A percentile compares a stretch with the other conserved stretches of the same genome.
Conservation (phyloP, 208 protist genomes). For the Trypanosoma rangeli region DNA sequence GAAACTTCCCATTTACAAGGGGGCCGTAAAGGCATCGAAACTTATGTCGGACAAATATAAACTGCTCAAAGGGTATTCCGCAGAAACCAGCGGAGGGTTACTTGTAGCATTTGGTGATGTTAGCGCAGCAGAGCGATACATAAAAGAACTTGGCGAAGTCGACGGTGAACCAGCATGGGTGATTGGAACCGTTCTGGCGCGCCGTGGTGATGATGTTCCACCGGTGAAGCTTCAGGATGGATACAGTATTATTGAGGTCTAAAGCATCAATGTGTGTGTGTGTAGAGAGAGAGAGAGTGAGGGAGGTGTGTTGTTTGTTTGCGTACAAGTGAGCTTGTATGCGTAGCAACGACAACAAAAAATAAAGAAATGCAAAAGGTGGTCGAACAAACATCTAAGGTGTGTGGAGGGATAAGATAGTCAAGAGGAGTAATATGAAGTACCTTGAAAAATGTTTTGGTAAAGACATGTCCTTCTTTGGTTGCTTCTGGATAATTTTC, state of each 20-base stretch:
- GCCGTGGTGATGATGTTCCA: slow-evolving; percentile 28
- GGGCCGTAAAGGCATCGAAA: slow-evolving; percentile 72
- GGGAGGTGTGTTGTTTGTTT: not conserved
- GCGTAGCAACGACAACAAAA: too few species aligned
- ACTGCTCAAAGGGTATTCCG: slow-evolving; percentile 87
- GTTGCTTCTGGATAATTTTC: slow-evolving; percentile 14
- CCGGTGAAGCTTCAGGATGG: slow-evolving; percentile 48
- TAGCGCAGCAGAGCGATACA: slow-evolving; percentile 65
- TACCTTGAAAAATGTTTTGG: not conserved
- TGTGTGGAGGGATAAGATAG: not conserved
- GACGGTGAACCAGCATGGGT: slow-evolving; percentile 88
- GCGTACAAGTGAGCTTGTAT: not conserved
- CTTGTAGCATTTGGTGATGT: slow-evolving; percentile 76
- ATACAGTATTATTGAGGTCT: slow-evolving; percentile 74
- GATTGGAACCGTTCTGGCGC: slow-evolving; percentile 68
- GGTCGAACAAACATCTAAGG: too few species aligned
- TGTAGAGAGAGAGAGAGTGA: not conserved
- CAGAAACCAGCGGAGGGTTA: slow-evolving; percentile 96
- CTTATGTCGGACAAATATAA: slow-evolving; percentile 88
- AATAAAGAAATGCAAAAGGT: not conserved
- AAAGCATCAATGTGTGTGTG: not conserved
- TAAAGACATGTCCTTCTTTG: slow-evolving; percentile 1
- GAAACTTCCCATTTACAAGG: slow-evolving; percentile 84
- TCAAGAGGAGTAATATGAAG: not conserved
- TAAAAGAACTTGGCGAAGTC: slow-evolving; percentile 56